phyloP scores from a whole-genome alignment of 2,329 filamentous ascomycete genomes.

The Cryphonectria nitschkei region DNA sequence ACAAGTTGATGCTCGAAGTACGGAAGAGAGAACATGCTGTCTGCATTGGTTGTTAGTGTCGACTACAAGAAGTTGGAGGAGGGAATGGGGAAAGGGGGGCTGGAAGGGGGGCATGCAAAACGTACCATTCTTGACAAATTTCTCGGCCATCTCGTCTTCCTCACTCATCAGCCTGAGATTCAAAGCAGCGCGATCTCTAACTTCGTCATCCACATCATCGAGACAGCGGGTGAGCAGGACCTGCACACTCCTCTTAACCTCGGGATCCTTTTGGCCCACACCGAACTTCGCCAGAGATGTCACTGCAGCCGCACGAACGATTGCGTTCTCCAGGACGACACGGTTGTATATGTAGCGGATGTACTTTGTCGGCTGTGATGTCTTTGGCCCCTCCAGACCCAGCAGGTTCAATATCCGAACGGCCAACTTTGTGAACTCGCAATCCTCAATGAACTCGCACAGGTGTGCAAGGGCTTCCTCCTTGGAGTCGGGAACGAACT shows the following conservation, averaged over 20 bases:
- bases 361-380: conserved; percentile 94
- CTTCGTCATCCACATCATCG: conserved; percentile 97
- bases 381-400: conserved; percentile 92
- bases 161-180: conserved; percentile 92
- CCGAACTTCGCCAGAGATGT: conserved; percentile 97
- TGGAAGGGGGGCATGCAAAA: conserved; percentile 15
- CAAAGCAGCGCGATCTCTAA: conserved; percentile 90
- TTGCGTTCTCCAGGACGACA: conserved; percentile 94
- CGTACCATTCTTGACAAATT: conserved; percentile 91
- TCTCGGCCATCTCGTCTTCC: conserved; percentile 81
- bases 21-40: conserved; percentile 92
- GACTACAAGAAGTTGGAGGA: neutral
- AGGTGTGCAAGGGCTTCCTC: conserved; percentile 87
- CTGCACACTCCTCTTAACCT: conserved; percentile 93
- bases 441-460: conserved; percentile 99
- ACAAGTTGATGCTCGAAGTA: conserved; percentile 97
- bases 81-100: neutral
- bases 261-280: conserved; percentile 92
- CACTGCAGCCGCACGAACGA: conserved; percentile 91
- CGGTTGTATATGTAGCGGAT: conserved; percentile 99
- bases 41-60: conserved; percentile 39
- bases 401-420: conserved; percentile 94
- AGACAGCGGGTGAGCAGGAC: conserved; percentile 91
- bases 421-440: conserved; percentile 97
- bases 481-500: conserved; percentile 90